Evolutionary conservation across 495 filamentous ascomycete species (phyloP), one percentile per base, ranked within the genome.

Genomic region (Aspergillus asperescens): DNA sequence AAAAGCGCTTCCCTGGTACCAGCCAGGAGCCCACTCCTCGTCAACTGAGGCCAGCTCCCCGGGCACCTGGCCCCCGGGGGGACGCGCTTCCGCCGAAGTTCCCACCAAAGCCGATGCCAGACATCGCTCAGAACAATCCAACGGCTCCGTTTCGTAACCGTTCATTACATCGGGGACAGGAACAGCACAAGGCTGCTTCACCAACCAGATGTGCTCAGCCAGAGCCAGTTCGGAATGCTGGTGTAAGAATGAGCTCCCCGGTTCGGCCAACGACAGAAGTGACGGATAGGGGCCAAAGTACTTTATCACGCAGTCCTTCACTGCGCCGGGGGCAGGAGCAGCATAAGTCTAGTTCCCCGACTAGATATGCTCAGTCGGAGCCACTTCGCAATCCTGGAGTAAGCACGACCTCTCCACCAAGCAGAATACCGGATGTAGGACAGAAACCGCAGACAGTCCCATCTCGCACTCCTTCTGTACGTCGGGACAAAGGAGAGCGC

Each of bases 81-180:
- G 49, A 54, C 8, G 28, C 10, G 38, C 27, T 34, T 55, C 18
- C 37, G 6, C 45, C 27, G 39, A 55, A 42, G 22, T 19, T 37
- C 50, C 27, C 37, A 19, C 37, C 37, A 22, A 55, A 43, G 16
- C 27, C n/a, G 24, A 22, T 24, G 28, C 44, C 44, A 18, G 39
- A 45, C n/a, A 15, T 44, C 18, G 18, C 45, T 13, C 28, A 12
- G 7, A 34, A 35, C 15, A 15, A 19, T 15, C 43, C 32, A 23
- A 28, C 7, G 3, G 16, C 18, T 31, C 16, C 43, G 22, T 32
- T 15, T 16, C 27, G 18, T 27, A 46, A 15, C 3, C 2, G 15
- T 16, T 46, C 43, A 31, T 7, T 46, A 7, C 24, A 15, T 15
- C 43, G 43, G 28, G 28, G 28, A 4, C 18, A 8, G 9, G 43